Conservation (phyloP, 495 filamentous ascomycete species). For the Physcia stellaris region DNA sequence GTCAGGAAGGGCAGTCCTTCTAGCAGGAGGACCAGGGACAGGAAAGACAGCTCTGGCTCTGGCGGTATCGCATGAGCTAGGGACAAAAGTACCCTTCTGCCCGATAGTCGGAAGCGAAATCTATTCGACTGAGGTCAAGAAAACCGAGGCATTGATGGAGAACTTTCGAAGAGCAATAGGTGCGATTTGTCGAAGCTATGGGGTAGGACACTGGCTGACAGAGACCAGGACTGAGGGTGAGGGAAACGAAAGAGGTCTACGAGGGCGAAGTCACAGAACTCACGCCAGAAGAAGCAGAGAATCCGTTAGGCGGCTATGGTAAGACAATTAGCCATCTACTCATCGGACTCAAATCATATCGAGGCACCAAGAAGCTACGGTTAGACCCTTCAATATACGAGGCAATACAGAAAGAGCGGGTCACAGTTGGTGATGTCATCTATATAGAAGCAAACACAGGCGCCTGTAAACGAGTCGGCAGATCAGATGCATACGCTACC, state of each 20-base stretch:
- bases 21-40: slow-evolving; percentile 86
- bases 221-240: slow-evolving; percentile 59
- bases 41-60: slow-evolving; percentile 94
- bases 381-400: slow-evolving; percentile 97
- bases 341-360: slow-evolving; percentile 78
- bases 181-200: slow-evolving; percentile 16
- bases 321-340: slow-evolving; percentile 86
- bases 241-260: slow-evolving; percentile 96
- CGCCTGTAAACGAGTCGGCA: slow-evolving; percentile 87
- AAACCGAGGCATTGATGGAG: slow-evolving; percentile 97
- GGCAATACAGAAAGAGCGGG: slow-evolving; percentile 94
- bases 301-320: slow-evolving; percentile 88
- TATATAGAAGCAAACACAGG: slow-evolving; percentile 98
- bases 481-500: slow-evolving; percentile 90
- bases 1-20: slow-evolving; percentile 83
- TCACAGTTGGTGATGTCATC: slow-evolving; percentile 91
- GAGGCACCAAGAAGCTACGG: slow-evolving; percentile 91
- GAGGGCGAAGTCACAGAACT: slow-evolving; percentile 94
- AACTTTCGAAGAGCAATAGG: slow-evolving; percentile 95
- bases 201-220: not conserved
- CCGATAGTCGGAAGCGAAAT: slow-evolving; percentile 95
- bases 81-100: slow-evolving; percentile 94
- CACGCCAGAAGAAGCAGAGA: slow-evolving; percentile 94
- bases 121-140: slow-evolving; percentile 95
- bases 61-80: slow-evolving; percentile 87